These are phyloP conservation scores for Penicillium thymicola DNA, from an alignment of 2,329 filamentous ascomycete species.

Conservation along the genomic window DNA sequence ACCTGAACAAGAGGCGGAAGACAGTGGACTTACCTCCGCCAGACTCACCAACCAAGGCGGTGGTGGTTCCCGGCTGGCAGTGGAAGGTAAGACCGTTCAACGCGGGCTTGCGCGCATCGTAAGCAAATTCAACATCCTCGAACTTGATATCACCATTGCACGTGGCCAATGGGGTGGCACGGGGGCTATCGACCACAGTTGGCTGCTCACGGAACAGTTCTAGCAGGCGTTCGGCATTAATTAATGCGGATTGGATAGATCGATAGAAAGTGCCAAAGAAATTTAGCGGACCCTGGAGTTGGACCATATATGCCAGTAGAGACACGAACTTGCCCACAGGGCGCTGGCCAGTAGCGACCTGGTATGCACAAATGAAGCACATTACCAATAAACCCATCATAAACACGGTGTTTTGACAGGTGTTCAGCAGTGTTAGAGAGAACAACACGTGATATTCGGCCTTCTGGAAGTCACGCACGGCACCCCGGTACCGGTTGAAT, in stretches of 20 bases:
- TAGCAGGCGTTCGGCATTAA: slow-evolving; percentile 90
- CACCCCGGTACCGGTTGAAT: slow-evolving; percentile 67
- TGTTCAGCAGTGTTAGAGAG: slow-evolving; percentile 76
- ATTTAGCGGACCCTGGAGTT: slow-evolving; percentile 76
- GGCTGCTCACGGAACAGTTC: slow-evolving; percentile 96
- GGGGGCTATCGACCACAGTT: slow-evolving; percentile 75
- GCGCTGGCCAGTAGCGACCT: slow-evolving; percentile 65
- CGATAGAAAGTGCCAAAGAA: slow-evolving; percentile 95
- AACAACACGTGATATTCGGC: slow-evolving; percentile 74
- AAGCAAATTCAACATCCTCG: slow-evolving; percentile 85
- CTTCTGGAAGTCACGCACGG: slow-evolving; percentile 67
- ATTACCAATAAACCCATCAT: slow-evolving; percentile 71
- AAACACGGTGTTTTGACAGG: slow-evolving; percentile 75
- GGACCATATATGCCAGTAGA: slow-evolving; percentile 72
- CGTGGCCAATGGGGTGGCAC: slow-evolving; percentile 58
- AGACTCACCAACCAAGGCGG: slow-evolving; percentile 92
- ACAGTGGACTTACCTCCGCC: slow-evolving; percentile 96
- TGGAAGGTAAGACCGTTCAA: slow-evolving; percentile 80
- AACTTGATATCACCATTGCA: slow-evolving; percentile 84
- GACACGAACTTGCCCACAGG: slow-evolving; percentile 69
- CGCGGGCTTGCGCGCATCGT: slow-evolving; percentile 81
- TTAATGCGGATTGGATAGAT: slow-evolving; percentile 94
- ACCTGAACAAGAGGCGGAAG: slow-evolving; percentile 92
- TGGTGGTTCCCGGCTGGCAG: slow-evolving; percentile 85
- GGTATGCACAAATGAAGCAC: slow-evolving; percentile 71